A percentile compares a stretch with the other conserved stretches of the same genome.
These are phyloP conservation scores for Thalia dealbata DNA, from an alignment of 176 grass and related monocot genomes.

Conservation along the genomic window DNA sequence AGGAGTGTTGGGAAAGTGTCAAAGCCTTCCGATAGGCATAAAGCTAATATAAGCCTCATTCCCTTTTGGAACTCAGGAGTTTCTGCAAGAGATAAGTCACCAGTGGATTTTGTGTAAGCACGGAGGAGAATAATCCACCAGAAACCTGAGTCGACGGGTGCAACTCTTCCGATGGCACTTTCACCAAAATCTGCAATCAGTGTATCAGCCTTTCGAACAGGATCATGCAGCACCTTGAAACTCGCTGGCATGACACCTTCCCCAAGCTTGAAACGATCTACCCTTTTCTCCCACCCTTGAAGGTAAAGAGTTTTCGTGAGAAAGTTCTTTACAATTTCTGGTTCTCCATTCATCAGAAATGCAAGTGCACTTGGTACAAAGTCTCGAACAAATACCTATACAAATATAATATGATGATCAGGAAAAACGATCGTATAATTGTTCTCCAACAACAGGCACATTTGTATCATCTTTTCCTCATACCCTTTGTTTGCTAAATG, in stretches of 20 bases:
- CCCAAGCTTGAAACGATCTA: slow-evolving; percentile 94
- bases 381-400: slow-evolving; percentile 81
- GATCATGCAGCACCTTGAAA: slow-evolving; percentile 80
- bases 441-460: neutral
- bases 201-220: slow-evolving; percentile 45
- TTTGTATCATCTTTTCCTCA: neutral
- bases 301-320: slow-evolving; percentile 68
- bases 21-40: slow-evolving; percentile 84
- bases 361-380: slow-evolving; percentile 92
- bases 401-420: neutral
- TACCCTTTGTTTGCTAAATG: too few species aligned
- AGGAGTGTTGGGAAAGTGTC: slow-evolving; percentile 94
- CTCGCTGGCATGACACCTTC: slow-evolving; percentile 93
- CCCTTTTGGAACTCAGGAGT: slow-evolving; percentile 61
- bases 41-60: slow-evolving; percentile 73
- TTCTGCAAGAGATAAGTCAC: slow-evolving; percentile 57
- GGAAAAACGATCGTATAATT: neutral
- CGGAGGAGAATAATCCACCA: slow-evolving; percentile 93
- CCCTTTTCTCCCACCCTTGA: slow-evolving; percentile 80
- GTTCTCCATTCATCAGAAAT: slow-evolving; percentile 89
- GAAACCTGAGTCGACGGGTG: slow-evolving; percentile 86
- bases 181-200: slow-evolving; percentile 83
- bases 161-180: slow-evolving; percentile 84
- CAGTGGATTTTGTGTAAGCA: slow-evolving; percentile 89
- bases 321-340: slow-evolving; percentile 78